Base-by-base conservation (phyloP, 768 basidiomycete genomes). In the Termitomyces sp. region DNA sequence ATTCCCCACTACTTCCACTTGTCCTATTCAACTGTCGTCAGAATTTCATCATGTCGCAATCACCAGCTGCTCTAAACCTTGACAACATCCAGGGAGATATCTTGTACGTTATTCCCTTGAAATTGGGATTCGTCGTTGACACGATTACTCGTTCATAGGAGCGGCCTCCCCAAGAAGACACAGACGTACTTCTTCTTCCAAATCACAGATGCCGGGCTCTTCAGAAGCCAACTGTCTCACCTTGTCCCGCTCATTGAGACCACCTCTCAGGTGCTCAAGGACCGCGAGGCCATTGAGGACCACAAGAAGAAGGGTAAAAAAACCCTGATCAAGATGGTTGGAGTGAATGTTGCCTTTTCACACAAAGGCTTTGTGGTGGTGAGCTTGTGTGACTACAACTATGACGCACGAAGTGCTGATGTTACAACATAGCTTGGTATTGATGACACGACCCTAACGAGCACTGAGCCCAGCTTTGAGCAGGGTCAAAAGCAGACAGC, bases 341-440 rank as follows among this genome's bases (percentile, higher is more conserved):
- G 77, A 10, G 70, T 81, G 42, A 84, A 82, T 67, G 73, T 83
- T 44, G 70, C 80, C 12, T 81, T 84, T 65, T 79, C 81, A 8
- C 76, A 78, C 26, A 63, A 64, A 15, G 82, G 80, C 15, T 73
- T 83, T 38, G 60, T 42, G 2, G 67, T 70, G 65, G 77, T 78
- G 35, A 62, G 48, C 30, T 41, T 35, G 14, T 41, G 14, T 9
- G 35, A 38, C 14, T n/a, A 42, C 26, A 26, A 9, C 6, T 34
- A 19, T 37, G 1, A 38, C 35, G 17, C 7, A 26, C 24, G 17
- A 26, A 26, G 35, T 54, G 12, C 38, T 51, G 26, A 56, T 8
- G 22, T 28, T 1, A 28, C 5, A 21, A 22, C 14, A 21, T 62
- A 76, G 72, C 61, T 82, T 21, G 74, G 71, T 6, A 65, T 78